A percentile compares a stretch with the other conserved stretches of the same genome.
These are phyloP conservation scores for Ceratocystiopsis brevicomis DNA, from an alignment of 2,329 filamentous ascomycete species.

Conservation along the genomic window DNA sequence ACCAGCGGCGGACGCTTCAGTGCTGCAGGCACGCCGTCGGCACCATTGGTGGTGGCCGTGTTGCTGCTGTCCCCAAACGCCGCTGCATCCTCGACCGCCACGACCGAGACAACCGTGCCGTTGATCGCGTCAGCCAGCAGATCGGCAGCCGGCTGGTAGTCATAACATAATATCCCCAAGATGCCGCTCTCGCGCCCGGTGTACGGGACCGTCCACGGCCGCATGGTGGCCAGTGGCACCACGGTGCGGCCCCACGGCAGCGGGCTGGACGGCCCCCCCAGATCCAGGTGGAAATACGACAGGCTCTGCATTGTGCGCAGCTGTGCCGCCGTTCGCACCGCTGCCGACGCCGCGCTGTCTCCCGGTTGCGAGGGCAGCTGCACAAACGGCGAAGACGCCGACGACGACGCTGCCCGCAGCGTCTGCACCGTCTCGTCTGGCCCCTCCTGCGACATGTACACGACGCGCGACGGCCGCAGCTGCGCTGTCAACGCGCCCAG, in stretches of 20 bases:
- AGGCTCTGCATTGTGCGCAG: conserved; percentile 58
- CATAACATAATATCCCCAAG: conserved; percentile 47
- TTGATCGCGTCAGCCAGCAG: conserved; percentile 47
- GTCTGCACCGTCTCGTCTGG: conserved; percentile 36
- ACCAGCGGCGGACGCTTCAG: conserved; percentile 11
- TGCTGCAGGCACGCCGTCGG: not conserved
- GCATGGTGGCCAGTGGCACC: conserved; percentile 31
- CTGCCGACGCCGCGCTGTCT: conserved; percentile 14
- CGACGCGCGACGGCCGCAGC: conserved; percentile 38
- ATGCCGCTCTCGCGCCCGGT: conserved; percentile 31
- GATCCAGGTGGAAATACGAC: conserved; percentile 50
- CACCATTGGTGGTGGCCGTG: not conserved
- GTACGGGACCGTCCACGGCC: conserved; percentile 47
- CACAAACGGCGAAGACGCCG: conserved; percentile 17
- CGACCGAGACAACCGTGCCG: conserved; percentile 49
- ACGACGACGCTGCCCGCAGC: conserved; percentile 24
- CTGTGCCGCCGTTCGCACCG: conserved; percentile 42
- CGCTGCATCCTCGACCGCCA: conserved; percentile 35
- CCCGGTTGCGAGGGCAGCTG: conserved; percentile 39
- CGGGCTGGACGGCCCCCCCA: not conserved
- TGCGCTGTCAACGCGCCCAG: conserved; percentile 36
- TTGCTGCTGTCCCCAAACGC: conserved; percentile 23
- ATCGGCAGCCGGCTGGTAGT: conserved; percentile 38
- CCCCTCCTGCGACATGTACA: conserved; percentile 51
- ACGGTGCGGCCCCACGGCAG: conserved; percentile 27